Base-by-base conservation (phyloP, 257 asterid species). In the Jasminum sambac region DNA sequence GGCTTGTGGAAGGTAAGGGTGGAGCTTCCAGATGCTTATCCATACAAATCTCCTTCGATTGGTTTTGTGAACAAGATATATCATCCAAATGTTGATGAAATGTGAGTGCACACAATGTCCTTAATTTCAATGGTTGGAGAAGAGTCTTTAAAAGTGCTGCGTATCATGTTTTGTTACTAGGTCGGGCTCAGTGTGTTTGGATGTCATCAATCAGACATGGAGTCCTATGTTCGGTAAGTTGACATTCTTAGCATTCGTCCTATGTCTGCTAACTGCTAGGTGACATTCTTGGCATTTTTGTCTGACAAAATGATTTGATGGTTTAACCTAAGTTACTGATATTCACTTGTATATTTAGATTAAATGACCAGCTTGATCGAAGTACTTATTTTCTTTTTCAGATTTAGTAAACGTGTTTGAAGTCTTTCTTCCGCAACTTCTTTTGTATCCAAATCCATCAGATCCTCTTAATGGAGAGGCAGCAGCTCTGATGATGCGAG, bases 401-500 rank as follows among this genome's bases (percentile, higher is more conserved):
- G 96, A 91, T 83, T 85, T 91, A 37, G 96, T 91, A 17, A 92
- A 92, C 40, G 96, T 92, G 71, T 92, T 92, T 73, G 98, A 90
- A 81, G 96, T 90, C 81, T 90, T 92, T 73, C 98, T 92, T 67
- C 98, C 98, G 8, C 98, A 92, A 81, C 98, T 92, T 78, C 91
- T 92, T 58, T 72, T 92, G 73, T 92, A 92, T 72, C 98, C 98
- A 25, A 92, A 92, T 76, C 91, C 96, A 36, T 88, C 96, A 13
- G 98, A 92, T 73, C 96, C 96, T 64, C 76, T 92, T 78, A 92
- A 92, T 74, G 92, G 89, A n/a, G 98, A 90, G 55, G 98, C 98
- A 43, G 96, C 98, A 38, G 90, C 98, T 70, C 76, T 90, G 37
- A 88, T 92, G 95, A 88, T 92, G 96, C 95, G 95, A 14, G 98